phyloP scores from a whole-genome alignment of 2,329 filamentous ascomycete genomes.

The Xylariales sp. region DNA sequence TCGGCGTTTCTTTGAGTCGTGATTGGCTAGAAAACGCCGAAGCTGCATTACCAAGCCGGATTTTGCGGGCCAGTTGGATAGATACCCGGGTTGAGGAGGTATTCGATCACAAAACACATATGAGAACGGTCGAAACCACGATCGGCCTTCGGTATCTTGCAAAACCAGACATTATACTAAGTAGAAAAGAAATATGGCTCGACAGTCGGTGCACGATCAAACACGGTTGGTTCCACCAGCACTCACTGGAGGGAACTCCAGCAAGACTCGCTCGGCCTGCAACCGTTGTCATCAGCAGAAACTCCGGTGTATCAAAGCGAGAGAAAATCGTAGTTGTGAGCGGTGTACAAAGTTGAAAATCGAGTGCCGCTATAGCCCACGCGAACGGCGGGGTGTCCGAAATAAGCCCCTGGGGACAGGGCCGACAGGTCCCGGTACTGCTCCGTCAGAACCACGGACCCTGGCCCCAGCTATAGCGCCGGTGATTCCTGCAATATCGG shows the following conservation, averaged over 20 bases:
- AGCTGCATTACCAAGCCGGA: slow-evolving; percentile 20
- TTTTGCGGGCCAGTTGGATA: slow-evolving; percentile 1
- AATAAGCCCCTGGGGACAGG: background rate
- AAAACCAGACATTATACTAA: background rate
- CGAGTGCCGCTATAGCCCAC: slow-evolving; percentile 26
- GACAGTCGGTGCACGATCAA: background rate
- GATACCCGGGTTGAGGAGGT: no score
- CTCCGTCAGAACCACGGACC: background rate
- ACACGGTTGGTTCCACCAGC: background rate
- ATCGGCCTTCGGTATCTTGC: background rate
- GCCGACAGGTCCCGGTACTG: background rate
- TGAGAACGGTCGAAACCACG: background rate
- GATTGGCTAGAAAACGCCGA: slow-evolving; percentile 37
- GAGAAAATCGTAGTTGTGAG: slow-evolving; percentile 16
- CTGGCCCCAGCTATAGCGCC: slow-evolving; percentile 14
- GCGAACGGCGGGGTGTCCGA: slow-evolving; percentile 11
- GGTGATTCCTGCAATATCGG: background rate
- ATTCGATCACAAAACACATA: background rate
- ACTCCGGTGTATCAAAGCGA: slow-evolving; percentile 31
- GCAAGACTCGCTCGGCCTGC: slow-evolving; percentile 31
- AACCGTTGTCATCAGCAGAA: slow-evolving; percentile 33
- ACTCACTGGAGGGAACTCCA: background rate
- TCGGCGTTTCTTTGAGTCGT: slow-evolving; percentile 23
- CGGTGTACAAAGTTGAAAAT: slow-evolving; percentile 18
- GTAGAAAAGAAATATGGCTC: background rate